Evolutionary conservation across 768 basidiomycete genomes (phyloP).

Genomic region (Leccinum arenicola): DNA sequence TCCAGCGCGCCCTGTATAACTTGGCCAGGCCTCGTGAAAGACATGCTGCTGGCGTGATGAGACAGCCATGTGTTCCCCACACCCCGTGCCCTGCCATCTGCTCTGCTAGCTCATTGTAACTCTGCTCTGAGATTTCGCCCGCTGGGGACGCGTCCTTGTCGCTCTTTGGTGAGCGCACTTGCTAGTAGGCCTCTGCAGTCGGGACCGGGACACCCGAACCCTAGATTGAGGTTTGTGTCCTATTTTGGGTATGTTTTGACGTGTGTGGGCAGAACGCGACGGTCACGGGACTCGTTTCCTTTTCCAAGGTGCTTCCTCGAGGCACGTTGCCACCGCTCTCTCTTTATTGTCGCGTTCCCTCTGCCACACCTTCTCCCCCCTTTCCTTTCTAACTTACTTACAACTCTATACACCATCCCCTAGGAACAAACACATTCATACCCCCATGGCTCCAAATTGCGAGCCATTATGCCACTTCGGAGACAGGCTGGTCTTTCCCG

Average conservation of each 20-base stretch:
- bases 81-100: constrained; percentile 17
- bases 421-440: not conserved
- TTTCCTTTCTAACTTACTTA: constrained; percentile 2
- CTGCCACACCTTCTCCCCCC: constrained; percentile 5
- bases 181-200: not conserved
- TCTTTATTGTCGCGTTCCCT: constrained; percentile 22
- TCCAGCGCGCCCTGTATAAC: constrained; percentile 2
- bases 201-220: constrained; percentile 15
- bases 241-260: constrained; percentile 18
- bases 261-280: constrained; percentile 31
- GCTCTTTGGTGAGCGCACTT: not conserved
- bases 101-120: not conserved
- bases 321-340: constrained; percentile 28
- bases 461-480: constrained; percentile 79
- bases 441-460: constrained; percentile 46
- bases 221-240: constrained; percentile 19
- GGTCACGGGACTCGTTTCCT: constrained; percentile 36
- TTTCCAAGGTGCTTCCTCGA: constrained; percentile 27
- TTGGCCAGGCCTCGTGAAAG: constrained; percentile 18
- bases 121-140: not conserved
- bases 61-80: constrained; percentile 10
- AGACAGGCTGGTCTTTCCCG: constrained; percentile 54
- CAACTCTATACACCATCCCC: constrained; percentile 9
- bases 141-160: not conserved
- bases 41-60: constrained; percentile 11